A percentile compares a stretch with the other conserved stretches of the same genome.
Conservation (phyloP, 352 stramenopile species). For the Globisporangium alternatum region DNA sequence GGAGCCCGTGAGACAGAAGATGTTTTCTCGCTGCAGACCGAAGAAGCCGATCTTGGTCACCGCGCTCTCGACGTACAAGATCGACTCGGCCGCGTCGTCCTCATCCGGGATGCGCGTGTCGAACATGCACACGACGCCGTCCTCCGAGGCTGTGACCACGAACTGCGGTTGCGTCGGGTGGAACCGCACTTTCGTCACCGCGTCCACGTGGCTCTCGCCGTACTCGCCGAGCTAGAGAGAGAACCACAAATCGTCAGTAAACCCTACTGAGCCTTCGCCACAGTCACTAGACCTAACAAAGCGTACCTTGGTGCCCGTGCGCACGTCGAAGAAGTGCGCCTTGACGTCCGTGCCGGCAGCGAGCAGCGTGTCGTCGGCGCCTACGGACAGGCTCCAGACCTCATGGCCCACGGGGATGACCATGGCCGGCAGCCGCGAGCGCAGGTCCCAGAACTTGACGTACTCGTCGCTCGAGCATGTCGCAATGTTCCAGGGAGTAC, state of each 20-base stretch:
- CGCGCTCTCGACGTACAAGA: constrained; percentile 89
- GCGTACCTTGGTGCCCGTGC: constrained; percentile 41
- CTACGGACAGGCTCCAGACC: constrained; percentile 80
- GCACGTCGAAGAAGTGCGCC: constrained; percentile 80
- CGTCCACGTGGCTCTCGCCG: constrained; percentile 86
- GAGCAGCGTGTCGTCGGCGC: constrained; percentile 72
- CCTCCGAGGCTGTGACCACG: constrained; percentile 88
- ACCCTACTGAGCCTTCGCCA: not conserved
- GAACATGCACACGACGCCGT: constrained; percentile 90
- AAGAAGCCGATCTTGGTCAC: constrained; percentile 89
- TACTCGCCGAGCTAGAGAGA: constrained; percentile 67
- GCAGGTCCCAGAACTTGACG: constrained; percentile 86
- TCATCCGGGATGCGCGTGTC: constrained; percentile 81
- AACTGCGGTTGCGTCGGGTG: constrained; percentile 72
- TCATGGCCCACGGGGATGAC: constrained; percentile 59
- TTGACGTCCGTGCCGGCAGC: constrained; percentile 71
- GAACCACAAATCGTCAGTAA: not conserved
- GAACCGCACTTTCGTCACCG: constrained; percentile 87
- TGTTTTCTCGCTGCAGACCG: constrained; percentile 70
- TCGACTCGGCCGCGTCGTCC: constrained; percentile 87
- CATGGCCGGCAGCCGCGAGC: constrained; percentile 51
- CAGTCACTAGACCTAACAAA: not conserved
- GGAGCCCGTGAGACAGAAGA: constrained; percentile 84
- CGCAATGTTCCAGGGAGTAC: constrained; percentile 60
- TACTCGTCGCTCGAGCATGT: constrained; percentile 85